These are phyloP conservation scores for Metarhizium rileyi DNA, from an alignment of 2,329 filamentous ascomycete species.

Conservation along the genomic window DNA sequence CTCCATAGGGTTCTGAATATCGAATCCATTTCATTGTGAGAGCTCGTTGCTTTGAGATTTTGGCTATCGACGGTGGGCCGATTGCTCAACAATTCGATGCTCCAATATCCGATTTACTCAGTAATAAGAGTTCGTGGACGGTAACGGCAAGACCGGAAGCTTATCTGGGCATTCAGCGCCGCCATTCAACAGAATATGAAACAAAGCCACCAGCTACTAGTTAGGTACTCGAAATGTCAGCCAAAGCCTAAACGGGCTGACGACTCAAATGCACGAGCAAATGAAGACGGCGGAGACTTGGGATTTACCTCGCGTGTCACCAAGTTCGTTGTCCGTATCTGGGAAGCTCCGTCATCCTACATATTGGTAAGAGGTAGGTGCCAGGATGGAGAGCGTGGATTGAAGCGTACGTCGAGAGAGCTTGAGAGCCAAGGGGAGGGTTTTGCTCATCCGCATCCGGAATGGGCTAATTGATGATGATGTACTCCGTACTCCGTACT, in stretches of 20 bases:
- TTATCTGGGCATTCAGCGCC: not conserved
- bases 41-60: no score
- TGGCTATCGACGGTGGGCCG: no score
- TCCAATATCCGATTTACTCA: no score
- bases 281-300: not conserved
- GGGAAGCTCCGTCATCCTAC: conserved; percentile 7
- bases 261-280: not conserved
- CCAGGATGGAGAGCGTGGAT: conserved; percentile 6
- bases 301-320: not conserved
- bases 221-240: not conserved
- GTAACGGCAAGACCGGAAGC: not conserved
- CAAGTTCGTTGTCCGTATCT: no score
- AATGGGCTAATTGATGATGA: conserved; percentile 5
- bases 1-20: no score
- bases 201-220: no score
- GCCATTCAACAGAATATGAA: not conserved
- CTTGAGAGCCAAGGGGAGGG: not conserved
- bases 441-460: conserved; percentile 10
- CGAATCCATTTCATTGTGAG: no score
- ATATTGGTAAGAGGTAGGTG: conserved; percentile 6
- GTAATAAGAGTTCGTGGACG: not conserved
- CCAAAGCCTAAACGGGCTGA: not conserved
- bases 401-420: conserved; percentile 6
- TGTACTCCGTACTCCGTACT: no score
- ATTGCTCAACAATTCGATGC: no score